Evolutionary conservation across 225 moss, liverwort and hornwort species (phyloP).

Genomic region (Pleurozium schreberi): DNA sequence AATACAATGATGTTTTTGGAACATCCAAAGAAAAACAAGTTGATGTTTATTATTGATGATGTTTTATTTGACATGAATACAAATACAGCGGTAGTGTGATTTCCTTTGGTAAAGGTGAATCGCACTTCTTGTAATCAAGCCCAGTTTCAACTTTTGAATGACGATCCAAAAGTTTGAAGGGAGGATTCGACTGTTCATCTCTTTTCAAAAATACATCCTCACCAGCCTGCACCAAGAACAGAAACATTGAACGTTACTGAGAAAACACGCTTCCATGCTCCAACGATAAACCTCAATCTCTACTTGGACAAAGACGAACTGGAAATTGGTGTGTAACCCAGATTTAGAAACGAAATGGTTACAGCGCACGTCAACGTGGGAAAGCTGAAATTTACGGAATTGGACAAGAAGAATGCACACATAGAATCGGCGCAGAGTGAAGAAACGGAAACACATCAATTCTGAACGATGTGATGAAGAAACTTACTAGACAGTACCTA

Average conservation of each 20-base stretch:
- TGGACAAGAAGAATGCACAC: background rate
- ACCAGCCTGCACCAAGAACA: conserved; percentile 10
- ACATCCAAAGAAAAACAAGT: no score
- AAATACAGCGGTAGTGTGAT: background rate
- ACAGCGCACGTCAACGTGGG: background rate
- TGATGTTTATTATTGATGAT: no score
- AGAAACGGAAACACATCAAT: background rate
- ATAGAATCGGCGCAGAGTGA: background rate
- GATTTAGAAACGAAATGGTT: background rate
- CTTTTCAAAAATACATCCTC: background rate
- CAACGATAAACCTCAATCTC: background rate
- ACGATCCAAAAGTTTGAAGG: background rate
- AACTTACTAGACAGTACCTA: background rate
- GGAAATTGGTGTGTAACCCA: background rate
- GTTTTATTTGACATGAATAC: no score
- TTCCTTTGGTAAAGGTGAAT: background rate
- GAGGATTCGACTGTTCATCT: background rate
- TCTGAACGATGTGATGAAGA: background rate
- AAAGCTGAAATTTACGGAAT: background rate
- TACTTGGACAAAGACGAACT: background rate
- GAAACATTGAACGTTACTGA: background rate
- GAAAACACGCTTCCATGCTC: background rate
- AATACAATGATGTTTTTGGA: no score
- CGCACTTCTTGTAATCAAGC: background rate
- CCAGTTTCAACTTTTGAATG: background rate